These are phyloP conservation scores for Telfairia occidentalis DNA, from an alignment of 331 rosid genomes.

Conservation along the genomic window DNA sequence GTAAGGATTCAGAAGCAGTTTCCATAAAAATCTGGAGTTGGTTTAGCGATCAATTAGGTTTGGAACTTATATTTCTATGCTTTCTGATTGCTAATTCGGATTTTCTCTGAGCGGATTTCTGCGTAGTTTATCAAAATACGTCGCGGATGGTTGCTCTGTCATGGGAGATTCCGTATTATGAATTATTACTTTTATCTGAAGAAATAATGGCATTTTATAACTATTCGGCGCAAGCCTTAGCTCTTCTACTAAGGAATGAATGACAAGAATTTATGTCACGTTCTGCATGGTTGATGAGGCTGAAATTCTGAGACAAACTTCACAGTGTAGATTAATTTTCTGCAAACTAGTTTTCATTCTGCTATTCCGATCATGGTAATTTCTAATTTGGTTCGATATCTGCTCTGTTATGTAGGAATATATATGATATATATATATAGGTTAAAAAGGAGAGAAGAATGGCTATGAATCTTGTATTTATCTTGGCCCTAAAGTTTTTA, in stretches of 20 bases:
- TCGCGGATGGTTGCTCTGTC: background rate
- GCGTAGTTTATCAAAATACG: background rate
- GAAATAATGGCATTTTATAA: background rate
- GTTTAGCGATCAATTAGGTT: background rate
- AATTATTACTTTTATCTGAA: background rate
- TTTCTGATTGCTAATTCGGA: background rate
- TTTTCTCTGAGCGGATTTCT: background rate
- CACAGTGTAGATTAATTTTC: background rate
- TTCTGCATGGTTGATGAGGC: background rate
- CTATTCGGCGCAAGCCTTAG: background rate
- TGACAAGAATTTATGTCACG: background rate
- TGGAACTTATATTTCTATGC: background rate
- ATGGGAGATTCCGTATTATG: background rate
- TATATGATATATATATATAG: background rate
- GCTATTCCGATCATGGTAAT: background rate
- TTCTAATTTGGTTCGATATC: background rate
- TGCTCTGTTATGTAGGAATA: background rate
- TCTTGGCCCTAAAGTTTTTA: background rate
- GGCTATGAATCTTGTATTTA: background rate
- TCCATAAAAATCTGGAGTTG: background rate
- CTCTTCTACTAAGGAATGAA: background rate
- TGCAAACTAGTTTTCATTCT: background rate
- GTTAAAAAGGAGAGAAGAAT: background rate
- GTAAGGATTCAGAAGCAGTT: background rate
- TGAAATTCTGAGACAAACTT: background rate